Evolutionary conservation across 768 basidiomycete genomes (phyloP).

Genomic region (Rhizopogon sp.): DNA sequence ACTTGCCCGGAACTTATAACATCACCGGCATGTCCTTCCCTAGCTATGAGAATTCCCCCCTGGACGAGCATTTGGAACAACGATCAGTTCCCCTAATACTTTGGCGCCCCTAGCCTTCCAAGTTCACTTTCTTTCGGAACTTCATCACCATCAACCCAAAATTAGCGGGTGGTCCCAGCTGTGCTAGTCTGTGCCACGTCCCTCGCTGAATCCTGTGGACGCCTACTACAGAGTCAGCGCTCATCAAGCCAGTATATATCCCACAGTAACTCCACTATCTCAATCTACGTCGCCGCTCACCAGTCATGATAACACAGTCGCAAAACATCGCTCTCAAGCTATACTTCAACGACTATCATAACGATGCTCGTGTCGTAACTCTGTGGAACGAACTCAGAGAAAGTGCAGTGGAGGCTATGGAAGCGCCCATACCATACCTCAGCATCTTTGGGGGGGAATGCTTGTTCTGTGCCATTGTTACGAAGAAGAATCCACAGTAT

Average conservation of each 20-base stretch:
- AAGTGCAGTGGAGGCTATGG: constrained; percentile 22
- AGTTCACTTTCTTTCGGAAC: too few species aligned
- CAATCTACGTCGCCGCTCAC: neutral
- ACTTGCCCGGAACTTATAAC: too few species aligned
- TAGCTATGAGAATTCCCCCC: neutral
- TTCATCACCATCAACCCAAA: neutral
- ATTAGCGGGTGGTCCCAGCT: neutral
- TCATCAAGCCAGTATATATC: neutral
- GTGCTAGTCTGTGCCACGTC: neutral
- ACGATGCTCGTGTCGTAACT: neutral
- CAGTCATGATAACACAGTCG: neutral
- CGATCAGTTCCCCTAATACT: too few species aligned
- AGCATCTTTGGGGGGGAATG: constrained; percentile 24
- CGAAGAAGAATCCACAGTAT: neutral
- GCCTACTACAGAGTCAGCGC: neutral
- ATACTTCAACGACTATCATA: neutral
- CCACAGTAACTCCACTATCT: neutral
- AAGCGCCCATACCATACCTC: constrained; percentile 17
- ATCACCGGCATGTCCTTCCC: too few species aligned
- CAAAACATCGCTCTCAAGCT: neutral
- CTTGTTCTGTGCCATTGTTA: constrained; percentile 21
- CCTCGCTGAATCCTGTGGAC: neutral
- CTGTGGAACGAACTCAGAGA: constrained; percentile 20
- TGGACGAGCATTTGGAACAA: too few species aligned
- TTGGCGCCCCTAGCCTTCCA: too few species aligned